Evolutionary conservation across 768 basidiomycete genomes (phyloP).

Genomic region (Pleurotus platypus): DNA sequence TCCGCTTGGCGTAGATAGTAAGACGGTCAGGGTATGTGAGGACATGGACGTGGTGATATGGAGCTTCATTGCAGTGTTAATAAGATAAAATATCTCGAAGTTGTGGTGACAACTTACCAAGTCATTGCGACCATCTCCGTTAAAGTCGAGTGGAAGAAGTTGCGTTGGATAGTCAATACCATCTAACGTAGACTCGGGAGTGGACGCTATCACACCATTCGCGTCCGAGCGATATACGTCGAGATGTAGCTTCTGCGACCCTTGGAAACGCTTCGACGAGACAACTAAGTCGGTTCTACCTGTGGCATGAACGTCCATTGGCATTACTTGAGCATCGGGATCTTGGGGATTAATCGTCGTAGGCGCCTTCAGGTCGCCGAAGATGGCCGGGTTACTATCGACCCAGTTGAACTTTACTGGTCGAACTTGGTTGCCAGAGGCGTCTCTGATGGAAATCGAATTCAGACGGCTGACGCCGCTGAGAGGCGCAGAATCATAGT

Average conservation of each 20-base stretch:
- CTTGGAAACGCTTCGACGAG: not conserved
- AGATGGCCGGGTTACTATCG: not conserved
- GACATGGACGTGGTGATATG: not conserved
- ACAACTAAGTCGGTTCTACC: conserved; percentile 2
- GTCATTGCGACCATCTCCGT: conserved; percentile 1
- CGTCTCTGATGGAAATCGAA: not conserved
- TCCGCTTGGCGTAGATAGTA: not conserved
- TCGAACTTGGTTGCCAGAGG: not conserved
- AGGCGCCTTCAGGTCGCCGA: not conserved
- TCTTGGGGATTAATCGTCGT: not conserved
- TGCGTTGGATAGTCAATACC: not conserved
- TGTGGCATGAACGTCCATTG: conserved; percentile 3
- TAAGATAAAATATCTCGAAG: not conserved
- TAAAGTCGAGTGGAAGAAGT: conserved; percentile 1
- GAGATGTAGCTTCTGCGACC: not conserved
- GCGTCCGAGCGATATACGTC: conserved; percentile 2
- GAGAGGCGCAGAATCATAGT: conserved; percentile 3
- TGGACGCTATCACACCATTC: not conserved
- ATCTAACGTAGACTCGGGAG: not conserved
- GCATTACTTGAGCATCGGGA: not conserved
- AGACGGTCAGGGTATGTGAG: not conserved
- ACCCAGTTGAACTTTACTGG: conserved; percentile 2
- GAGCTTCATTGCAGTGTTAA: not conserved
- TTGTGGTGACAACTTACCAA: not conserved
- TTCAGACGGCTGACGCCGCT: not conserved